Evolutionary conservation across 495 filamentous ascomycete species (phyloP).

Genomic region (Penicillium dipodomyicola): DNA sequence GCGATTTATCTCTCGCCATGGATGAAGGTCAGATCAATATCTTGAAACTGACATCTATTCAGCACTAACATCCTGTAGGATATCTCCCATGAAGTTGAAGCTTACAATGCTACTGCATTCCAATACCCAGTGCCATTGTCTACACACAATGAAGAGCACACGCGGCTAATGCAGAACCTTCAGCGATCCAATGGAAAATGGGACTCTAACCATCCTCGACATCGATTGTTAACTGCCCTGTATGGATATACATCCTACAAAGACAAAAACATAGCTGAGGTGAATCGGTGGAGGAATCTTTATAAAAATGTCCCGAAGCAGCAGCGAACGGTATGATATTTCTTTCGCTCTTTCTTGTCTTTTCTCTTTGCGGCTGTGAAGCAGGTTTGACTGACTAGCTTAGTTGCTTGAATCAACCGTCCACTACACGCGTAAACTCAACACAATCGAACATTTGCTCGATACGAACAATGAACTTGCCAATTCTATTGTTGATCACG

Average conservation of each 20-base stretch:
- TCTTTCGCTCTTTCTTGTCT: no score
- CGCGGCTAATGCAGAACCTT: conserved; percentile 15
- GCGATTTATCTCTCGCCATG: not conserved
- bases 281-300: conserved; percentile 22
- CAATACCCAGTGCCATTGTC: not conserved
- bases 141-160: conserved; percentile 10
- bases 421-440: conserved; percentile 25
- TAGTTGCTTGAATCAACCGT: conserved; percentile 21
- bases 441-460: conserved; percentile 23
- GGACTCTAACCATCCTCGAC: conserved; percentile 21
- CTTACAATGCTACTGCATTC: not conserved
- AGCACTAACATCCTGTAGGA: not conserved
- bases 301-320: conserved; percentile 22
- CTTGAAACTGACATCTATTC: not conserved
- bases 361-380: not conserved
- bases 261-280: conserved; percentile 17
- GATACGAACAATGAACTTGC: conserved; percentile 20
- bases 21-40: not conserved
- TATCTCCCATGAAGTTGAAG: not conserved
- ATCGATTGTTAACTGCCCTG: conserved; percentile 22
- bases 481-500: conserved; percentile 16
- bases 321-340: conserved; percentile 17
- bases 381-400: not conserved
- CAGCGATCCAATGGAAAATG: conserved; percentile 17
- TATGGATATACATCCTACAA: conserved; percentile 22